phyloP scores from a whole-genome alignment of 1,139 yeast species.

The Tardiomyces digboiensis region DNA sequence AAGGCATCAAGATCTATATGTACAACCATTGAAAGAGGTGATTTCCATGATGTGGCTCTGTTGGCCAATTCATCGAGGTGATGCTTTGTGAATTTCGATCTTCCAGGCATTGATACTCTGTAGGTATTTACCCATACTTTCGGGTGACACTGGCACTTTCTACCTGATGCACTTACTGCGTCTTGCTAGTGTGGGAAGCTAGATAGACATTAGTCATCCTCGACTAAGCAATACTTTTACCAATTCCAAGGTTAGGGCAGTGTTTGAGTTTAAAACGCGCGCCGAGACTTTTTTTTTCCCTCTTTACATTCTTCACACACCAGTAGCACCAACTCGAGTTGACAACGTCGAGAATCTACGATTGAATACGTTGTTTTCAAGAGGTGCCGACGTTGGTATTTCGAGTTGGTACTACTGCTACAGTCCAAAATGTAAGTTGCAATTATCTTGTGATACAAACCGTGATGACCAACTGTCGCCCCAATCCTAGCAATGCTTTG shows the following conservation, averaged over 20 bases:
- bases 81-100: neutral
- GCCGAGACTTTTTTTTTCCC: neutral
- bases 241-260: too few species aligned
- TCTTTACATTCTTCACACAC: neutral
- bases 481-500: conserved; percentile 45
- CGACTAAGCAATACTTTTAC: too few species aligned
- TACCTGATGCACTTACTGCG: too few species aligned
- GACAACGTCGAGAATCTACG: neutral
- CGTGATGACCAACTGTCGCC: conserved; percentile 53
- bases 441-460: conserved; percentile 1
- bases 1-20: conserved; percentile 92
- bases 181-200: too few species aligned
- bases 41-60: conserved; percentile 26
- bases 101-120: too few species aligned
- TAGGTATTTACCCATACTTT: too few species aligned
- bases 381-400: neutral
- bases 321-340: neutral
- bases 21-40: conserved; percentile 74
- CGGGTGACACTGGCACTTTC: too few species aligned
- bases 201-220: too few species aligned
- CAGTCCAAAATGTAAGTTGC: neutral
- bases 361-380: neutral
- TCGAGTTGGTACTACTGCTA: neutral
- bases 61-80: neutral
- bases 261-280: too few species aligned